A percentile compares a stretch with the other conserved stretches of the same genome.
Evolutionary conservation across 2,329 filamentous ascomycete genomes (phyloP).

Genomic region (Ceratocystis ficicola): DNA sequence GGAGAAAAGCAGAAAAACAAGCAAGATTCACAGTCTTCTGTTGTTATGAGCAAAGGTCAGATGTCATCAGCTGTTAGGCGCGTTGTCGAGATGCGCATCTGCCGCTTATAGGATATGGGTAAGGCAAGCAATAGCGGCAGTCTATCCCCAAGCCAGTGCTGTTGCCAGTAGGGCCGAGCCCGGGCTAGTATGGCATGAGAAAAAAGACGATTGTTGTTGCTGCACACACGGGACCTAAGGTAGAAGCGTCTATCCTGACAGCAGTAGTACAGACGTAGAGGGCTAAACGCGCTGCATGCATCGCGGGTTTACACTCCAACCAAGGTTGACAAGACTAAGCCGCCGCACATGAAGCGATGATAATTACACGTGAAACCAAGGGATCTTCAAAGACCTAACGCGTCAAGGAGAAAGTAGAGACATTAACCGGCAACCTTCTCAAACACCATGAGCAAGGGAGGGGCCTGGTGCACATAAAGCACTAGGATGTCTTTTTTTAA

Average conservation of each 20-base stretch:
- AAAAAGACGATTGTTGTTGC: too few relatives aligned
- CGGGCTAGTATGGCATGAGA: too few relatives aligned
- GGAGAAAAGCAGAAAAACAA: neutral
- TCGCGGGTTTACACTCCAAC: neutral
- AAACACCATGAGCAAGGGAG: neutral
- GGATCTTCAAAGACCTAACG: neutral
- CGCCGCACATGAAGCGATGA: neutral
- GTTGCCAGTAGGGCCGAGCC: too few relatives aligned
- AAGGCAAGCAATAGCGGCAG: too few relatives aligned
- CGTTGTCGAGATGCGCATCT: too few relatives aligned
- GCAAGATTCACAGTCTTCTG: too few relatives aligned
- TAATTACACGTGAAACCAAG: slow-evolving; percentile 10
- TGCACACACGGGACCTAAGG: too few relatives aligned
- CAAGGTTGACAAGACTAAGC: neutral
- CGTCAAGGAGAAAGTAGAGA: neutral
- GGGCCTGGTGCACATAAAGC: neutral
- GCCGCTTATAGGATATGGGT: too few relatives aligned
- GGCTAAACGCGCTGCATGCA: neutral
- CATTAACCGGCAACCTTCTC: neutral
- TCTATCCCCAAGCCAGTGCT: too few relatives aligned
- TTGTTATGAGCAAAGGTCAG: too few relatives aligned
- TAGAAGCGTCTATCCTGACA: too few relatives aligned
- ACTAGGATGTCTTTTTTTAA: neutral
- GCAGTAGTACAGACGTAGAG: neutral
- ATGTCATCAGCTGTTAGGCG: too few relatives aligned